Conservation (phyloP, 2,329 filamentous ascomycete genomes). For the Aspergillus japonicus region DNA sequence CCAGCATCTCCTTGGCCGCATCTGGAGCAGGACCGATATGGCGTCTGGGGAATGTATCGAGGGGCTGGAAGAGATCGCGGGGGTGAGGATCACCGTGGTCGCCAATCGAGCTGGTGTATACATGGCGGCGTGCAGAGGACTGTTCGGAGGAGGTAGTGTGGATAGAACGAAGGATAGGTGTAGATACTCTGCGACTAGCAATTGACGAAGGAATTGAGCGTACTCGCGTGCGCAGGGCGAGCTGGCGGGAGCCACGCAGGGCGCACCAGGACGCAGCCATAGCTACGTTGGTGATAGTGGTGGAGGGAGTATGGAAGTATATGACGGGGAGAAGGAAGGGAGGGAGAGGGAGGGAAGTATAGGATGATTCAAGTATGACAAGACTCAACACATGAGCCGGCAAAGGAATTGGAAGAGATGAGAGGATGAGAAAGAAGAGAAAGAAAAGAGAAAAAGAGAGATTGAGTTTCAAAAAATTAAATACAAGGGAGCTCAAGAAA, state of each 20-base stretch:
- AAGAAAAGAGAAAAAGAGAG: slow-evolving; percentile 6
- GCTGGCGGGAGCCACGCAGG: slow-evolving; percentile 37
- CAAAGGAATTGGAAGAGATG: not conserved
- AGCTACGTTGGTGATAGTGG: slow-evolving; percentile 9
- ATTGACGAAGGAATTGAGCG: slow-evolving; percentile 21
- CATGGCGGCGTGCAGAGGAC: slow-evolving; percentile 41
- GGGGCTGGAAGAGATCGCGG: slow-evolving; percentile 45
- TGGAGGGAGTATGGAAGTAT: not conserved
- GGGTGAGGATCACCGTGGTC: slow-evolving; percentile 64
- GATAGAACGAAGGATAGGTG: slow-evolving; percentile 33
- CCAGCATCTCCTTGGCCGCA: slow-evolving; percentile 75
- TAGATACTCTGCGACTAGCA: slow-evolving; percentile 22
- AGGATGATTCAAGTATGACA: slow-evolving; percentile 1
- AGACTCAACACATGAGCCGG: slow-evolving; percentile 5
- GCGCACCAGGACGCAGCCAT: slow-evolving; percentile 39
- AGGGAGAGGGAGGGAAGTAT: slow-evolving; percentile 1
- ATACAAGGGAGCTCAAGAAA: not conserved
- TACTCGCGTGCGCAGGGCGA: slow-evolving; percentile 33
- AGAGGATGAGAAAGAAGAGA: not conserved
- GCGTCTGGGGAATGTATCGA: slow-evolving; percentile 68
- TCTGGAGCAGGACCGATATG: slow-evolving; percentile 81
- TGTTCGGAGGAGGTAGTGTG: slow-evolving; percentile 27
- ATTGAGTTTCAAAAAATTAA: slow-evolving; percentile 6
- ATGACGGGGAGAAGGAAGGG: not conserved
- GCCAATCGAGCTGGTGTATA: slow-evolving; percentile 88